Conservation (phyloP, 2,329 filamentous ascomycete species). For the Fusarium sarcochroum region DNA sequence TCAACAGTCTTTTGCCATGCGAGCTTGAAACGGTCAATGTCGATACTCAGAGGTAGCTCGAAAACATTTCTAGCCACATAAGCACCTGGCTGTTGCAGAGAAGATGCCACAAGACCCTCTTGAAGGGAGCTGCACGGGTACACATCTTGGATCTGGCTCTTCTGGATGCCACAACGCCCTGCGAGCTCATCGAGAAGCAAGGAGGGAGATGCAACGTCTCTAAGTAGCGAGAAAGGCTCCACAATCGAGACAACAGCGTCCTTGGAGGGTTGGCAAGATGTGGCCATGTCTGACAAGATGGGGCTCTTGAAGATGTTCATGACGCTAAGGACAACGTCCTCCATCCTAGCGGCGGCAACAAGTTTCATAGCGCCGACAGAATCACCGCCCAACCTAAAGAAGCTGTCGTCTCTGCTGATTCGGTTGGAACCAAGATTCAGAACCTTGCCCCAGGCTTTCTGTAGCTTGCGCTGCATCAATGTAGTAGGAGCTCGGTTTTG, state of each 20-base stretch:
- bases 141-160: constrained; percentile 24
- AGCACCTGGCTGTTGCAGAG: constrained; percentile 34
- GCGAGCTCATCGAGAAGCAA: constrained; percentile 25
- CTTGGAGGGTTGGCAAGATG: background rate
- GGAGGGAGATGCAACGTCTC: constrained; percentile 4
- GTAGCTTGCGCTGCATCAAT: constrained; percentile 53
- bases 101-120: constrained; percentile 37
- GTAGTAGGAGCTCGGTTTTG: constrained; percentile 53
- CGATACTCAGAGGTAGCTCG: constrained; percentile 18
- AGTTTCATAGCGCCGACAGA: constrained; percentile 48
- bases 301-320: constrained; percentile 32
- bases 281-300: constrained; percentile 28
- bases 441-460: constrained; percentile 35
- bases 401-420: constrained; percentile 52
- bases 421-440: background rate
- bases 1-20: constrained; percentile 44
- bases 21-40: constrained; percentile 23
- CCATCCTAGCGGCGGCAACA: constrained; percentile 31
- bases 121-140: constrained; percentile 40
- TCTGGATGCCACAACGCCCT: constrained; percentile 19
- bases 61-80: constrained; percentile 43
- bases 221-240: constrained; percentile 18
- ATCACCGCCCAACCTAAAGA: constrained; percentile 61
- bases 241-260: background rate
- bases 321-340: constrained; percentile 32